Evolutionary conservation across 2,329 filamentous ascomycete genomes (phyloP), one percentile per base, ranked within the genome.

Genomic region (Penicillium sp.): DNA sequence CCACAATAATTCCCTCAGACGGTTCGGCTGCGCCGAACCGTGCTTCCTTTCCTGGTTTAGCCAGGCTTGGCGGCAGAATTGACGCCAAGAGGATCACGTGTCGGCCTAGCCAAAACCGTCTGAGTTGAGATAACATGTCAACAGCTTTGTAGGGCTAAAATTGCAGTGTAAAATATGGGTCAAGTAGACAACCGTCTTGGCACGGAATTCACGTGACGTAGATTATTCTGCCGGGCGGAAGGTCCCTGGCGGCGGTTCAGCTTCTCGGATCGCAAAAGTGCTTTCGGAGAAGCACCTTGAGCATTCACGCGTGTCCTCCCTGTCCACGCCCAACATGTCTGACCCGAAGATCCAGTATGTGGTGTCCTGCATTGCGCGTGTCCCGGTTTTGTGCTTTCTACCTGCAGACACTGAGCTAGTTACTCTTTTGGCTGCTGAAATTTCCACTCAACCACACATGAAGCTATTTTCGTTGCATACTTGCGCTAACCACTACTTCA

Each of bases 271-370:
- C 16, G 47, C 42, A 60, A 64, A 49, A 55, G 12, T 30, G 52
- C 33, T 49, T 47, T 21, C 5, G 11, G 18, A 45, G 28, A 35
- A 35, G 5, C 35, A 14, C 45, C 54, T 21, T 24, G 16, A 46
- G 21, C 46, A 56, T 20, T 18, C 33, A 40, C 43, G 16, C 28
- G 28, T 12, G 28, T 47, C 20, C 64, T 61, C 62, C 45, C 45
- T 12, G 57, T 59, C 52, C 60, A 56, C 47, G 21, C 58, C 28
- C 54, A 77, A 64, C 66, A 87, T 87, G 84, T 80, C 85, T 66
- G 84, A 87, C 73, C 74, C 83, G 47, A 89, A 90, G 79, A 88
- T 90, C 57, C 85, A 89, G 87, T 90, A 75, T 64, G 83, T 72
- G 56, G 57, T 59, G 43, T 42, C 16, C 20, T 33, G 54, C 42